Conservation (phyloP, 495 filamentous ascomycete species). For the Parathielavia appendiculata region DNA sequence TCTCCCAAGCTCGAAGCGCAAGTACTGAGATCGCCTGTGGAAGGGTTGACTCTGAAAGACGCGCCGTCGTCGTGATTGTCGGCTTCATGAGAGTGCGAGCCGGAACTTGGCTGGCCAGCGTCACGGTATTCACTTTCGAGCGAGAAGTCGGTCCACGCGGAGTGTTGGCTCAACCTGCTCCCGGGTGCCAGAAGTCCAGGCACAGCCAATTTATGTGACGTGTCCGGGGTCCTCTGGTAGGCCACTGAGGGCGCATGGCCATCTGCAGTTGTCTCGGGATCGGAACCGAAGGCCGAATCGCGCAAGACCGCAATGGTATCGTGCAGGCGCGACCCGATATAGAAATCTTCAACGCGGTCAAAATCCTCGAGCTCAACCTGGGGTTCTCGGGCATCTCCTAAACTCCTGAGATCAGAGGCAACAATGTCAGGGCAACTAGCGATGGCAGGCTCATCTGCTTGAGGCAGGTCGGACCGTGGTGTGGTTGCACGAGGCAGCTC, state of each 20-base stretch:
- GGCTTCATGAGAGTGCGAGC: constrained; percentile 22
- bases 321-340: constrained; percentile 29
- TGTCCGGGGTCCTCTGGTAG: constrained; percentile 24
- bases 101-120: constrained; percentile 18
- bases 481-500: constrained; percentile 28
- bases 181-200: constrained; percentile 41
- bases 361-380: constrained; percentile 18
- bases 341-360: constrained; percentile 35
- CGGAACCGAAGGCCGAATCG: constrained; percentile 33
- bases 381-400: constrained; percentile 7
- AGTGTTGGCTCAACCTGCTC: constrained; percentile 48
- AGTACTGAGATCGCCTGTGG: constrained; percentile 19
- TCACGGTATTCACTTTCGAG: constrained; percentile 45
- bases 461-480: constrained; percentile 20
- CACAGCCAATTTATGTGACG: constrained; percentile 37
- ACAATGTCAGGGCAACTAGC: constrained; percentile 12
- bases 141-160: constrained; percentile 54
- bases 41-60: constrained; percentile 16
- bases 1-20: constrained; percentile 24
- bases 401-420: constrained; percentile 10
- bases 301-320: constrained; percentile 33
- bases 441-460: constrained; percentile 22
- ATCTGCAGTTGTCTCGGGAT: constrained; percentile 28
- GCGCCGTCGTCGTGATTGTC: constrained; percentile 16
- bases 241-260: constrained; percentile 22